Conservation (phyloP, 352 stramenopile genomes). For the Phytophthora megakarya region DNA sequence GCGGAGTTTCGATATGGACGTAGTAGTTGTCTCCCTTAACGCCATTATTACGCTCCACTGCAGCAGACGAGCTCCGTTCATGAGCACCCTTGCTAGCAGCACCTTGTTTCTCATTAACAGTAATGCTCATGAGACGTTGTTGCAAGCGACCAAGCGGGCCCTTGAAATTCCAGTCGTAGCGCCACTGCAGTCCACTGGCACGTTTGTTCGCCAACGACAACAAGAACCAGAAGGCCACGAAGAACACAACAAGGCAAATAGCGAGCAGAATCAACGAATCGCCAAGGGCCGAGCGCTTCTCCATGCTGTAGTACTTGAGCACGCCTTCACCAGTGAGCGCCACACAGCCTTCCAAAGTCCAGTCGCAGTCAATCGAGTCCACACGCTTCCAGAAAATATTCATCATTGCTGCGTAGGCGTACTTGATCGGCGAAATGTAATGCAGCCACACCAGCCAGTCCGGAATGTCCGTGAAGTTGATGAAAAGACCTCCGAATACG, state of each 20-base stretch:
- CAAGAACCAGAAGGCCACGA: slow-evolving; percentile 42
- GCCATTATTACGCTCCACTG: slow-evolving; percentile 3
- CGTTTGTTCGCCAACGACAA: slow-evolving; percentile 32
- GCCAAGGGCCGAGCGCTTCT: slow-evolving; percentile 36
- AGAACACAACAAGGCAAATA: slow-evolving; percentile 44
- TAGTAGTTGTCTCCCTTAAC: slow-evolving; percentile 34
- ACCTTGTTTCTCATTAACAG: slow-evolving; percentile 8
- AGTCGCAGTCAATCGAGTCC: slow-evolving; percentile 39
- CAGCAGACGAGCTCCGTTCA: slow-evolving; percentile 2
- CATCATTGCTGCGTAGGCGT: slow-evolving; percentile 55
- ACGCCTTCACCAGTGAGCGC: slow-evolving; percentile 43
- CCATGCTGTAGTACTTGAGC: slow-evolving; percentile 54
- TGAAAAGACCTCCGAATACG: slow-evolving; percentile 48
- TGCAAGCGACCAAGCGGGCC: slow-evolving; percentile 9
- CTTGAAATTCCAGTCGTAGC: slow-evolving; percentile 37
- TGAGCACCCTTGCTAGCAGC: slow-evolving; percentile 3
- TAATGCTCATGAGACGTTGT: slow-evolving; percentile 16
- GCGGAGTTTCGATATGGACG: slow-evolving; percentile 43
- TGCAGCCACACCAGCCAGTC: slow-evolving; percentile 65
- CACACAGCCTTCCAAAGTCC: slow-evolving; percentile 37
- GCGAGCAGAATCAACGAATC: slow-evolving; percentile 45
- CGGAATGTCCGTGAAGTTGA: slow-evolving; percentile 49
- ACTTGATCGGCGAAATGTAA: slow-evolving; percentile 65
- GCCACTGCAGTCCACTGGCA: slow-evolving; percentile 32
- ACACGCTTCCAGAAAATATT: slow-evolving; percentile 56